phyloP scores from a whole-genome alignment of 1,139 yeast genomes.

The Hemisphaericaspora xylofermentans region DNA sequence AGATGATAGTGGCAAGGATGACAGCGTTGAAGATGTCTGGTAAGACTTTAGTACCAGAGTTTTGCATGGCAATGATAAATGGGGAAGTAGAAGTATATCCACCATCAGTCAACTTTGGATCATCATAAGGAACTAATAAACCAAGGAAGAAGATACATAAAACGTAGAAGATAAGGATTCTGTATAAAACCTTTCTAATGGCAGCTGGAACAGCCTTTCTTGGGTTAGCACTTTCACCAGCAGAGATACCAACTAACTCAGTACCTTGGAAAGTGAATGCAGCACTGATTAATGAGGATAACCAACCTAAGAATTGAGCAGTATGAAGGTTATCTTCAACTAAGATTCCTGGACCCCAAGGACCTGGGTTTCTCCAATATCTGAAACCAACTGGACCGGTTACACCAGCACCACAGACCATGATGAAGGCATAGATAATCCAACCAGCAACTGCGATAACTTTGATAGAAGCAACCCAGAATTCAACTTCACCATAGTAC shows the following conservation, averaged over 20 bases:
- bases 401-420: conserved; percentile 71
- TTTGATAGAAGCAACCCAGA: conserved; percentile 59
- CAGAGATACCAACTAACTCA: conserved; percentile 84
- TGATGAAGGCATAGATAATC: conserved; percentile 62
- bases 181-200: conserved; percentile 74
- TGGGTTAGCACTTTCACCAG: conserved; percentile 87
- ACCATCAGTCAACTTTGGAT: conserved; percentile 37
- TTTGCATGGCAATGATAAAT: conserved; percentile 56
- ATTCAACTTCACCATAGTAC: conserved; percentile 48
- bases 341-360: conserved; percentile 68
- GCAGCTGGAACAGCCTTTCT: conserved; percentile 81
- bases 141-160: conserved; percentile 81
- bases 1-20: conserved; percentile 62
- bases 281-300: conserved; percentile 59
- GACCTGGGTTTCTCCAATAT: conserved; percentile 93
- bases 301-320: conserved; percentile 67
- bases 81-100: conserved; percentile 49
- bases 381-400: conserved; percentile 78
- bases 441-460: conserved; percentile 72
- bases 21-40: conserved; percentile 79
- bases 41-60: conserved; percentile 67
- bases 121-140: conserved; percentile 75
- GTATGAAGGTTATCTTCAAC: conserved; percentile 43
- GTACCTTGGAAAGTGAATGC: conserved; percentile 81
- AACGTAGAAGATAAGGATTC: conserved; percentile 80